Evolutionary conservation across 1,284 basidiomycete species (phyloP).

Genomic region (Chondrostereum purpureum): DNA sequence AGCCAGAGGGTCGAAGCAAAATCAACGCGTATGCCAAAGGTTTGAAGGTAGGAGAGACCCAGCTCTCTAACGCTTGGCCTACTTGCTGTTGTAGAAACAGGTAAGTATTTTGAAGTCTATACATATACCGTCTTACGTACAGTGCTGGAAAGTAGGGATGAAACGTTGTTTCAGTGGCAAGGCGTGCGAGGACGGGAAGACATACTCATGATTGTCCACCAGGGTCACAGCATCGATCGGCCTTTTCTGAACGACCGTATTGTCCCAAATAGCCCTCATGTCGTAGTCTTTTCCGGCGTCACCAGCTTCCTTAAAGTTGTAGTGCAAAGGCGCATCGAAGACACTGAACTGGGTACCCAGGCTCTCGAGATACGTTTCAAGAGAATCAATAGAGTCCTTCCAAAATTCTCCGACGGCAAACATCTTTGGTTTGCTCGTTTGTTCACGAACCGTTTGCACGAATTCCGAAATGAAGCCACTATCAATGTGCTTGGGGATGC

Average conservation of each 20-base stretch:
- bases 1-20: slow-evolving; percentile 44
- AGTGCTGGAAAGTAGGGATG: slow-evolving; percentile 3
- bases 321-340: slow-evolving; percentile 50
- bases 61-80: slow-evolving; percentile 44
- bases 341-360: slow-evolving; percentile 39
- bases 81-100: slow-evolving; percentile 24
- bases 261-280: slow-evolving; percentile 47
- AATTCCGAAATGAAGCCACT: slow-evolving; percentile 43
- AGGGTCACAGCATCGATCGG: slow-evolving; percentile 47
- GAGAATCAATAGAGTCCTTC: slow-evolving; percentile 34
- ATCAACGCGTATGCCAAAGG: slow-evolving; percentile 53
- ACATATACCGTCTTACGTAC: neutral
- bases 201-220: slow-evolving; percentile 21
- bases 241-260: slow-evolving; percentile 41
- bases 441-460: slow-evolving; percentile 40
- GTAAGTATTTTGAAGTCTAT: neutral
- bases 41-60: slow-evolving; percentile 46
- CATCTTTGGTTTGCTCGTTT: slow-evolving; percentile 31
- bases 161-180: neutral
- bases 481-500: slow-evolving; percentile 27
- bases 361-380: slow-evolving; percentile 33
- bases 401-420: slow-evolving; percentile 49
- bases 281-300: slow-evolving; percentile 40
- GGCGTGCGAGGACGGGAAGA: neutral
- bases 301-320: slow-evolving; percentile 47